Evolutionary conservation across 352 stramenopile species (phyloP).

Genomic region (Phytophthora ohioensis): DNA sequence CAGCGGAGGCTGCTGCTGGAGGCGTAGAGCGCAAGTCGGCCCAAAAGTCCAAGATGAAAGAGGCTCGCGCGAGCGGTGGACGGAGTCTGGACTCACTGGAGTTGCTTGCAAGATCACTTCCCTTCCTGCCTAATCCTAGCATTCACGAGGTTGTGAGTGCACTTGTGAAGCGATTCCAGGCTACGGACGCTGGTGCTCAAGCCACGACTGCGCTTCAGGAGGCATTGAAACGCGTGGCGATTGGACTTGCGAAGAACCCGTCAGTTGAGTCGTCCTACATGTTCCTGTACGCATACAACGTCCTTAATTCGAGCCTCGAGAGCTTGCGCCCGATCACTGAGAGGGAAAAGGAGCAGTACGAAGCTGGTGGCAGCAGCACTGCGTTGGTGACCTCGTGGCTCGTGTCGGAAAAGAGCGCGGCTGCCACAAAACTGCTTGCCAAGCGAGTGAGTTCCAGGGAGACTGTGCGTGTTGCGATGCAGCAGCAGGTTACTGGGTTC

Average conservation of each 20-base stretch:
- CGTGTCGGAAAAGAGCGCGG: constrained; percentile 82
- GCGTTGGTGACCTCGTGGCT: constrained; percentile 72
- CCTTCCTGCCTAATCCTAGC: constrained; percentile 86
- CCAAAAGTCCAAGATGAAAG: constrained; percentile 91
- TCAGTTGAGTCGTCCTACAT: constrained; percentile 87
- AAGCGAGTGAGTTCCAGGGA: constrained; percentile 61
- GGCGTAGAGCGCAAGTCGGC: constrained; percentile 53
- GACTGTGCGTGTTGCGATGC: constrained; percentile 63
- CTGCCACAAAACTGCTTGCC: constrained; percentile 66
- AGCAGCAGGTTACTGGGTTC: constrained; percentile 83
- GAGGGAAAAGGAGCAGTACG: constrained; percentile 72
- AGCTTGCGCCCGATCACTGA: constrained; percentile 72
- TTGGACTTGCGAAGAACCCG: constrained; percentile 86
- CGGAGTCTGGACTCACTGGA: constrained; percentile 84
- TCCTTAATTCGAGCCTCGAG: constrained; percentile 82
- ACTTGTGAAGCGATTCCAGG: constrained; percentile 81
- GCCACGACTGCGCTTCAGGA: constrained; percentile 74
- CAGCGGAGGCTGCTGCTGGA: constrained; percentile 43
- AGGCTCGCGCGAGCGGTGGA: constrained; percentile 74
- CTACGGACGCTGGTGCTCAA: constrained; percentile 54
- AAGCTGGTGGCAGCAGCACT: constrained; percentile 40
- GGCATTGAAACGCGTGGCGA: constrained; percentile 79
- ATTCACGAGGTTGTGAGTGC: constrained; percentile 82
- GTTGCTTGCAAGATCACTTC: constrained; percentile 78
- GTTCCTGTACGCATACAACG: constrained; percentile 87